Conservation (phyloP, 2,329 filamentous ascomycete genomes). For the Fusarium zealandicum region DNA sequence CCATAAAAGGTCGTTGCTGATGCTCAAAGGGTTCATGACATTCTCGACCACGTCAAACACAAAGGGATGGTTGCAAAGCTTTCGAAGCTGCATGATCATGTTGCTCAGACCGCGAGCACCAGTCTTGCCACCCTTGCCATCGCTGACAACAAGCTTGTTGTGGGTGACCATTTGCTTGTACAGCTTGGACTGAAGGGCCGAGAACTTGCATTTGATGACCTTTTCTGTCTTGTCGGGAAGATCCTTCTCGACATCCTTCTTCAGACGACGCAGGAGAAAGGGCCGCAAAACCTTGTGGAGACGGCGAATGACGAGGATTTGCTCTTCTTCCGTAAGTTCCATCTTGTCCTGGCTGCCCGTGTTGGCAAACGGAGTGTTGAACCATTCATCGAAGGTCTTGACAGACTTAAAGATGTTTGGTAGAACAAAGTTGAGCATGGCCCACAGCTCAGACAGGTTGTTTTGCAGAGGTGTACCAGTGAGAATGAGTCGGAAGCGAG, state of each 20-base stretch:
- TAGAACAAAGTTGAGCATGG: constrained; percentile 96
- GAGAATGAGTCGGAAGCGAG: constrained; percentile 93
- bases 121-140: constrained; percentile 94
- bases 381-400: constrained; percentile 99
- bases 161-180: constrained; percentile 98
- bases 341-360: constrained; percentile 98
- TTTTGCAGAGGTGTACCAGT: constrained; percentile 98
- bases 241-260: constrained; percentile 99
- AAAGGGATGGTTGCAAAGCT: constrained; percentile 98
- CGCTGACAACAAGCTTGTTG: constrained; percentile 92
- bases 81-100: constrained; percentile 99
- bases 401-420: constrained; percentile 99
- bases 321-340: constrained; percentile 99
- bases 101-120: constrained; percentile 95
- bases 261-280: constrained; percentile 96
- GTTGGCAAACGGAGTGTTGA: constrained; percentile 99
- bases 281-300: constrained; percentile 96
- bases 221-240: constrained; percentile 98
- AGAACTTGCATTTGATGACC: constrained; percentile 99
- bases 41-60: constrained; percentile 98
- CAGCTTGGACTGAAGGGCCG: constrained; percentile 87
- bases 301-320: constrained; percentile 96
- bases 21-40: constrained; percentile 89
- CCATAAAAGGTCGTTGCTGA: constrained; percentile 94
- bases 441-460: constrained; percentile 95